Evolutionary conservation across 2,329 filamentous ascomycete genomes (phyloP), one percentile per base, ranked within the genome.

Genomic region (Ophiostoma perfectum): DNA sequence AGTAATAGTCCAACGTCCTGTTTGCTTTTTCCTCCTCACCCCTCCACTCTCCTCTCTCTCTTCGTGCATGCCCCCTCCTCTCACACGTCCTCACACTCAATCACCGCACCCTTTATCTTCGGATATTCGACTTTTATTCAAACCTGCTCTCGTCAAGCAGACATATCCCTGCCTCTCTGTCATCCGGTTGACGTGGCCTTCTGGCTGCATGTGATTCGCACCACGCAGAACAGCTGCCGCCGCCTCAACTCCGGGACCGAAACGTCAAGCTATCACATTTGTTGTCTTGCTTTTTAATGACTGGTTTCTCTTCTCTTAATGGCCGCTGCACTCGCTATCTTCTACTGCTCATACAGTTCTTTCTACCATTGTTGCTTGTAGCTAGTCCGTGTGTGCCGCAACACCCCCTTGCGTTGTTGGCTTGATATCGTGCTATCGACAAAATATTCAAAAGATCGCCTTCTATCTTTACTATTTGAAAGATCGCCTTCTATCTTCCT

Each of bases 21-120:
- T 55, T 55, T 55, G 49, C 49, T 55, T 52, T 55, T 55, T 55
- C 18, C 49, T 8, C 49, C n/a, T 27, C 18, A 55, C 49, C 49
- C 49, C 49, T 55, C 49, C 18, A n/a, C 42, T 45, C 42, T 45
- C 42, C 14, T 45, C 18, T 52, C 42, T 45, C 42, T 45, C 42
- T 45, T 45, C 14, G 6, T 12, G 6, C 16, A n/a, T n/a, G 27
- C 27, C 47, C 47, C 47, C n/a, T 52, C 47, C 8, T 36, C 49
- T 12, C 9, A 55, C 14, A 27, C 27, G 27, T 27, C 27, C 27
- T 27, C 27, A 27, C 8, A 27, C 7, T 6, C 18, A 27, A 27
- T 14, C 3, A 27, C 27, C 49, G 18, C 3, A 27, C 14, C 4
- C 3, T 4, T 27, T 18, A 9, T 55, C 49, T 27, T 27, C 6